Percentiles rank a stretch among this genome's conserved stretches.
Conservation (phyloP, 1,284 basidiomycete species). For the Ceratobasidium sp. region DNA sequence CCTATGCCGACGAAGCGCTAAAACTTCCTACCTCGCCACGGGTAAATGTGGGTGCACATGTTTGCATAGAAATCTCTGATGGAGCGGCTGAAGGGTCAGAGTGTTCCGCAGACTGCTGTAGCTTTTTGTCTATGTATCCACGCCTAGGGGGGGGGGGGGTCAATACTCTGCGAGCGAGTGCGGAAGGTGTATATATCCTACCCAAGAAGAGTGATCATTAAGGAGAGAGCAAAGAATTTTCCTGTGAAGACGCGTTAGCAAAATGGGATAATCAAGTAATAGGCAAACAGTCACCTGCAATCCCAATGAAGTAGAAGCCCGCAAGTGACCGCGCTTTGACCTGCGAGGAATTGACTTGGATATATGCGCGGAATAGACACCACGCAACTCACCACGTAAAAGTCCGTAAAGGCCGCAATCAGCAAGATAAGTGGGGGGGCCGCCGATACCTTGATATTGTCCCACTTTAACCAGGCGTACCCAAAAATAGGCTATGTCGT, state of each 20-base stretch:
- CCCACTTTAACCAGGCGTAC: not conserved
- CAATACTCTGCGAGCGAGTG: too few relatives aligned
- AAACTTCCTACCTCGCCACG: too few relatives aligned
- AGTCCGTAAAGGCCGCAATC: slow-evolving; percentile 13
- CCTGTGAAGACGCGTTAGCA: not conserved
- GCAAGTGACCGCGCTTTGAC: not conserved
- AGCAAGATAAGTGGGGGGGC: slow-evolving; percentile 19
- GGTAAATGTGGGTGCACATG: too few relatives aligned
- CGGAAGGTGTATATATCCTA: not conserved
- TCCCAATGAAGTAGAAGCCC: not conserved
- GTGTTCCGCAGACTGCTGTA: too few relatives aligned
- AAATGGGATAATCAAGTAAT: not conserved
- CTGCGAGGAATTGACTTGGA: not conserved
- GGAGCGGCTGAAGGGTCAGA: too few relatives aligned
- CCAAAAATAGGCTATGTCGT: not conserved
- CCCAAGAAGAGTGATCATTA: slow-evolving; percentile 27
- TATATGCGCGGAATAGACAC: too few relatives aligned
- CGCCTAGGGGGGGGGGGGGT: too few relatives aligned
- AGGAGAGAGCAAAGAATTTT: slow-evolving; percentile 24
- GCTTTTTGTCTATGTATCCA: too few relatives aligned
- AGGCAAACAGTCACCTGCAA: not conserved
- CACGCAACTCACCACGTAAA: slow-evolving; percentile 2
- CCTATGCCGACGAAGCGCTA: too few relatives aligned
- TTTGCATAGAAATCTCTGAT: too few relatives aligned
- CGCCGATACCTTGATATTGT: not conserved